A percentile compares a stretch with the other conserved stretches of the same genome.
These are phyloP conservation scores for Aurantiochytrium sp. DNA, from an alignment of 108 stramenopile species.

Conservation along the genomic window DNA sequence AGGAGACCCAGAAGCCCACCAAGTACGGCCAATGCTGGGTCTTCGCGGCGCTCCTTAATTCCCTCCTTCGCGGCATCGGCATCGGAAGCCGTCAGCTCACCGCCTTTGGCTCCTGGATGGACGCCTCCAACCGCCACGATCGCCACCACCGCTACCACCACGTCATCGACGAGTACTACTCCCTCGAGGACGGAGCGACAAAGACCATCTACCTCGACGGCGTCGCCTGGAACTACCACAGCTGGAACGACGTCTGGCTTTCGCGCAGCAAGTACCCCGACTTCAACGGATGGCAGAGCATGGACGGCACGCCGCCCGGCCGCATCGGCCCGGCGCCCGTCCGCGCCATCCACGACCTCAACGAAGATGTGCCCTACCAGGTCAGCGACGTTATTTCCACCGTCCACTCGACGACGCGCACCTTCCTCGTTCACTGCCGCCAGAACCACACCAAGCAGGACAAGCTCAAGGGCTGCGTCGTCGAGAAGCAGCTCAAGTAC, in stretches of 20 bases:
- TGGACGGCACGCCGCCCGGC: slow-evolving; percentile 23
- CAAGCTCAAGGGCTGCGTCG: slow-evolving; percentile 18
- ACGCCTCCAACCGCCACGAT: slow-evolving; percentile 24
- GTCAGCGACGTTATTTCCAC: not conserved
- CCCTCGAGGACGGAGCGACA: not conserved
- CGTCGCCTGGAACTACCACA: slow-evolving; percentile 4
- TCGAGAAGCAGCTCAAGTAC: slow-evolving; percentile 10
- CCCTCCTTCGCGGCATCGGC: not conserved
- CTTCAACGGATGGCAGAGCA: not conserved
- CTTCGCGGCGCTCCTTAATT: not conserved
- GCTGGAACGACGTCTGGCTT: slow-evolving; percentile 11
- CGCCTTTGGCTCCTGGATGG: slow-evolving; percentile 28
- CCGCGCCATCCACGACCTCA: slow-evolving; percentile 1
- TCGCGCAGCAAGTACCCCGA: not conserved
- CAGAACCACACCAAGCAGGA: not conserved
- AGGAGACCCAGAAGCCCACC: slow-evolving; percentile 3
- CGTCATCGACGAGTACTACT: slow-evolving; percentile 16
- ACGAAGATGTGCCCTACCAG: not conserved
- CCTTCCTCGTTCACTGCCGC: slow-evolving; percentile 4
- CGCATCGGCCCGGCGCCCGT: slow-evolving; percentile 7
- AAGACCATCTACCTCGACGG: not conserved
- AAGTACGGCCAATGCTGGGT: slow-evolving; percentile 32
- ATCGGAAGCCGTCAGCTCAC: slow-evolving; percentile 2
- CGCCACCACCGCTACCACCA: not conserved
- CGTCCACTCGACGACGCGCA: slow-evolving; percentile 22